Conservation (phyloP, 352 stramenopile genomes). For the Phytophthora ohioensis region DNA sequence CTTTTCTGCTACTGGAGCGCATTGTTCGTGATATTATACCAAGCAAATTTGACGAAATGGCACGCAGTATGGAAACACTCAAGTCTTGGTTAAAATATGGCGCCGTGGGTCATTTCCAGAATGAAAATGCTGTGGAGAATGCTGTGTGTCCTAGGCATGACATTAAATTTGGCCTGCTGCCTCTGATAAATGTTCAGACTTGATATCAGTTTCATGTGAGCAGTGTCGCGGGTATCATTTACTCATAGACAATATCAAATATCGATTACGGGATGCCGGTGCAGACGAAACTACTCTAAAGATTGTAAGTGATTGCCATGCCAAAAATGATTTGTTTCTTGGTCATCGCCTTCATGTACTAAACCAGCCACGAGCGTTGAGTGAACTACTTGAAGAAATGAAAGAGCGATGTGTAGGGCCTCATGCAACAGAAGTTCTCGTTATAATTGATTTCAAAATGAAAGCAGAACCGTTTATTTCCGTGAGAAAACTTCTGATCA, state of each 20-base stretch:
- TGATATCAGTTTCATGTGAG: too few species aligned
- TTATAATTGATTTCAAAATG: constrained; percentile 27
- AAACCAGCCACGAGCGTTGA: constrained; percentile 13
- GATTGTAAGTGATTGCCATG: background rate
- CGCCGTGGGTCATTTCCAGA: background rate
- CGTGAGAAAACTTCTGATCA: constrained; percentile 18
- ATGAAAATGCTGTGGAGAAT: too few species aligned
- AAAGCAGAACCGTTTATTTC: constrained; percentile 13
- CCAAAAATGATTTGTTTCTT: constrained; percentile 15
- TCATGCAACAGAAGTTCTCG: constrained; percentile 11
- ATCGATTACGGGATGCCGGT: background rate
- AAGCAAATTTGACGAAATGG: background rate
- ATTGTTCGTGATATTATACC: constrained; percentile 12
- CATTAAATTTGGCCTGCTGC: too few species aligned
- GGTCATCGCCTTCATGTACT: constrained; percentile 7
- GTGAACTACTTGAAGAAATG: constrained; percentile 8
- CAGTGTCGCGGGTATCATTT: too few species aligned
- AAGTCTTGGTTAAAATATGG: constrained; percentile 13
- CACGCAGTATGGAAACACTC: background rate
- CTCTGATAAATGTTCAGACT: too few species aligned
- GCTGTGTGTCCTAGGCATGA: too few species aligned
- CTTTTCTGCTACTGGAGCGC: background rate
- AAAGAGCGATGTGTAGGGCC: background rate
- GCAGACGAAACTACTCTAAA: background rate
- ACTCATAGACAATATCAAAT: background rate